Conservation (phyloP, 352 stramenopile genomes). For the Phytophthora boehmeriae region DNA sequence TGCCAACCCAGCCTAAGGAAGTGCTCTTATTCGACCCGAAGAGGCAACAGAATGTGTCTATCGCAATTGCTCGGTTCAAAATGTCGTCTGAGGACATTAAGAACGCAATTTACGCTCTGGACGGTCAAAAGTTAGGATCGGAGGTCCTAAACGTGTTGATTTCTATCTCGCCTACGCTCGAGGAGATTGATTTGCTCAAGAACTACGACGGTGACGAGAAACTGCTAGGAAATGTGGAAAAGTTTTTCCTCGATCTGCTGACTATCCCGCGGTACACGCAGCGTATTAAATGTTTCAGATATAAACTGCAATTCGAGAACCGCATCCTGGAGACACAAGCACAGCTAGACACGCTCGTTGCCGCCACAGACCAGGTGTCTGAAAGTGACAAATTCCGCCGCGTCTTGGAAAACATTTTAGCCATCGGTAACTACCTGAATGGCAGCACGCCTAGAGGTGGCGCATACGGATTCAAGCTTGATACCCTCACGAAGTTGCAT, state of each 20-base stretch:
- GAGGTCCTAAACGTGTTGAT: conserved; percentile 90
- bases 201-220: conserved; percentile 91
- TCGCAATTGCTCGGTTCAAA: conserved; percentile 95
- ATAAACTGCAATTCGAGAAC: conserved; percentile 88
- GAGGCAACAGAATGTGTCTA: conserved; percentile 97
- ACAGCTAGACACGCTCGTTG: conserved; percentile 82
- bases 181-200: conserved; percentile 91
- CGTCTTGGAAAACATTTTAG: conserved; percentile 85
- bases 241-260: conserved; percentile 88
- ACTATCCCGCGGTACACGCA: conserved; percentile 88
- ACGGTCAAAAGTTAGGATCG: conserved; percentile 71
- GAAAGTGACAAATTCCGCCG: conserved; percentile 83
- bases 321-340: conserved; percentile 84
- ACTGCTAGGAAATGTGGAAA: conserved; percentile 87
- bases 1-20: conserved; percentile 49
- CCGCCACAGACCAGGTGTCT: conserved; percentile 79
- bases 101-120: conserved; percentile 81
- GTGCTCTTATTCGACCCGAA: conserved; percentile 95
- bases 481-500: conserved; percentile 90
- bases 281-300: conserved; percentile 89
- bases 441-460: conserved; percentile 85
- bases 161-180: conserved; percentile 85
- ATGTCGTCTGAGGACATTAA: conserved; percentile 92
- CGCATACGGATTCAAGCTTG: conserved; percentile 92
- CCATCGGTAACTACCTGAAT: conserved; percentile 94